These are phyloP conservation scores for Chytridium lagenaria DNA, from an alignment of 371 early-diverging fungal genomes.

Conservation along the genomic window DNA sequence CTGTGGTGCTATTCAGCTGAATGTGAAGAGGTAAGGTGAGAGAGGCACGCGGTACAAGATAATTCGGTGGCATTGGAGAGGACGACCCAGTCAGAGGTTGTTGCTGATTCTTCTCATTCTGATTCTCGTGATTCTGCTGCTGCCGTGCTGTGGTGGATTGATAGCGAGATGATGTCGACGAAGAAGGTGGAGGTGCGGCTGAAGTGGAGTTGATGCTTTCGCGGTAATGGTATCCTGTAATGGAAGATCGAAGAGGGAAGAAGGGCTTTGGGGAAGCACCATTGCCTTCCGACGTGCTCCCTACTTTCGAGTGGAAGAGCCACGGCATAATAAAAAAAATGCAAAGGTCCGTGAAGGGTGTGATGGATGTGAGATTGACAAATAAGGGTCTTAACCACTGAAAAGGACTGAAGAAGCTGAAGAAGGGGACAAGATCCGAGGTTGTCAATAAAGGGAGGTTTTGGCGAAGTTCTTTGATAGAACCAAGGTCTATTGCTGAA, in stretches of 20 bases:
- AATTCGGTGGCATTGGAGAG: slow-evolving; percentile 5
- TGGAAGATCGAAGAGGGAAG: slow-evolving; percentile 9
- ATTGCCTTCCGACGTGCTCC: not conserved
- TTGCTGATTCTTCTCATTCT: not conserved
- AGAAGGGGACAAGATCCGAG: too few relatives aligned
- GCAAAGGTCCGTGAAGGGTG: too few relatives aligned
- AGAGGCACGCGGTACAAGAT: not conserved
- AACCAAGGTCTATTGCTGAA: too few relatives aligned
- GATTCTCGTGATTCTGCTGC: not conserved
- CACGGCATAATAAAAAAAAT: not conserved
- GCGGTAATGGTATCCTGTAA: slow-evolving; percentile 12
- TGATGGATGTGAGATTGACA: too few relatives aligned
- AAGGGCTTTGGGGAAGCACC: slow-evolving; percentile 13
- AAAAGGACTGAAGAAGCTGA: too few relatives aligned
- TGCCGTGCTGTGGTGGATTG: not conserved
- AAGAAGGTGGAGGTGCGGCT: not conserved
- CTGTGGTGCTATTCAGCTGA: not conserved
- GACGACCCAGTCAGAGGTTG: not conserved
- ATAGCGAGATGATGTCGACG: not conserved
- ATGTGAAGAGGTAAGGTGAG: not conserved
- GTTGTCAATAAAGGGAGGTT: too few relatives aligned
- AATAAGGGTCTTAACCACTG: too few relatives aligned
- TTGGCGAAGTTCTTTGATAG: too few relatives aligned
- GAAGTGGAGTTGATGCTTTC: not conserved
- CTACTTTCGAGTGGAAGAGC: slow-evolving; percentile 13